Evolutionary conservation across 1,284 basidiomycete genomes (phyloP).

Genomic region (Ustilago hordei): DNA sequence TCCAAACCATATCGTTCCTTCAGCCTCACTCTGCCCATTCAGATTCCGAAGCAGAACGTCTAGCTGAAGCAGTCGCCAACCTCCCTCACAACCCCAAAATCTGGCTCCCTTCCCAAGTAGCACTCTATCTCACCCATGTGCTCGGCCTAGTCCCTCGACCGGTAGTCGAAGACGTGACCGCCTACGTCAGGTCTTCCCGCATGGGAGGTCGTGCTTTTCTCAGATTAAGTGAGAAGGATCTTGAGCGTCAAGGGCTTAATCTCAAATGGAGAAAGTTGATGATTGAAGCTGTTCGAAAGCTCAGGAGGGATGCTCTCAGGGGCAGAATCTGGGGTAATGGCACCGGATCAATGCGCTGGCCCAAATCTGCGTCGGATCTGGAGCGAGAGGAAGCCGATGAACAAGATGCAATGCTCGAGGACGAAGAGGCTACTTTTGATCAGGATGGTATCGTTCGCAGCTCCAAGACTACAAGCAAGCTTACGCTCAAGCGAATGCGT

Average conservation of each 20-base stretch:
- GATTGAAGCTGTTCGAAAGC: constrained; percentile 59
- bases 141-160: constrained; percentile 61
- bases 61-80: constrained; percentile 43
- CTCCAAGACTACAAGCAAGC: constrained; percentile 46
- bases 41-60: constrained; percentile 27
- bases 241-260: constrained; percentile 60
- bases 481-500: constrained; percentile 60
- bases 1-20: constrained; percentile 7
- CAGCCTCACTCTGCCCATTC: constrained; percentile 16
- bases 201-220: constrained; percentile 63
- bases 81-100: constrained; percentile 57
- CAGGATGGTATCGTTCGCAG: constrained; percentile 29
- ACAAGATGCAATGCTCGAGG: constrained; percentile 3
- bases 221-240: constrained; percentile 56
- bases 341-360: constrained; percentile 44
- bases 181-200: constrained; percentile 54
- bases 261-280: constrained; percentile 61
- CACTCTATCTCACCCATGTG: constrained; percentile 62
- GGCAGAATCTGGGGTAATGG: constrained; percentile 62
- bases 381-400: constrained; percentile 34
- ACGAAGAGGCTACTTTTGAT: constrained; percentile 6
- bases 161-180: constrained; percentile 61
- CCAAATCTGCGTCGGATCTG: constrained; percentile 32
- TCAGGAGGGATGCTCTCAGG: constrained; percentile 56
- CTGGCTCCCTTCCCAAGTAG: constrained; percentile 63